Base-by-base conservation (phyloP, 2,329 filamentous ascomycete species). In the Pseudocercospora fuligena region DNA sequence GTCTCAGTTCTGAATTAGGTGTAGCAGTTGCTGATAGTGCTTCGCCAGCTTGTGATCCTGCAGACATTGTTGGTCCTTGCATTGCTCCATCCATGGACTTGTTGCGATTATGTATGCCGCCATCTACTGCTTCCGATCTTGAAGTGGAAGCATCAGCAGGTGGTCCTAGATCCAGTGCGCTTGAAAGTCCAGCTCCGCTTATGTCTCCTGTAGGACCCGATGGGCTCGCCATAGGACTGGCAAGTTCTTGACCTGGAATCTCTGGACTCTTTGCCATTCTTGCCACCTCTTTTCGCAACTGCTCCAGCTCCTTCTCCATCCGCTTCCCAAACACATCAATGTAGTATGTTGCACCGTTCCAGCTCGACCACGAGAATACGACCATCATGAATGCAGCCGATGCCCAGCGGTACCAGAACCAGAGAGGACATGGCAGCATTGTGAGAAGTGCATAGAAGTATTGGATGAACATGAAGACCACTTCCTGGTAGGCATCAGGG, bases 291-390 rank as follows among this genome's bases (percentile, higher is more conserved):
- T 88, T 88, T 80, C 91, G 94, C 81, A 99, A 87, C 61, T 90
- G 87, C 77, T 99, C 94, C 12, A 99, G 85, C 79, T 99, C 95
- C 77, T 94, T 97, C 83, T 99, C 93, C 84, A 99, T 98, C 2
- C 94, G 89, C 74, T 92, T 97, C 62, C 96, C 95, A 78, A 98
- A 99, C 1, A 98, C 92, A 74, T 99, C 95, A 75, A 99, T 98
- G 80, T 99, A 99, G 80, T 92, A 99, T 0, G 94, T 98, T 19
- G 95, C 93, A 33, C 95, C 95, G 73, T 99, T 99, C 82, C 97
- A 96, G 64, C 97, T 91, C 73, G 92, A 96, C 93, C 94, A 97
- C 51, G 88, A 85, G 76, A 99, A 98, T n/a, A 99, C 89, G 2
- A 87, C 81, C 63, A 90, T 84, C 54, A 99, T 84, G 80, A 97